phyloP scores from a whole-genome alignment of 805 yeast species.

The Candida pseudoglaebosa region DNA sequence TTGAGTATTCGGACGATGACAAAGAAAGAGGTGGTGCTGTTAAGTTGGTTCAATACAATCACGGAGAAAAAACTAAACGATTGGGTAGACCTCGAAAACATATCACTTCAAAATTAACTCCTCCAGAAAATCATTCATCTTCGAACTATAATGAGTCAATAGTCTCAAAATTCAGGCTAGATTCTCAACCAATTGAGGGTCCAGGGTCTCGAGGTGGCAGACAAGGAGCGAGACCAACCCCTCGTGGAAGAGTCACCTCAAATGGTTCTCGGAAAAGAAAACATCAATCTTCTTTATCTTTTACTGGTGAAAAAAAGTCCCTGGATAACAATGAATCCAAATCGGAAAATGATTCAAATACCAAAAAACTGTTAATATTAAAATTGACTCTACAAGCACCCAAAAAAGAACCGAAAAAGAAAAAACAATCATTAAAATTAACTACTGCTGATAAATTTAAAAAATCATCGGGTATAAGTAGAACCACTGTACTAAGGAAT shows the following conservation, averaged over 20 bases:
- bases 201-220: constrained; percentile 40
- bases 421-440: constrained; percentile 1
- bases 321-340: not conserved
- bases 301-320: not conserved
- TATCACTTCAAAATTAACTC: constrained; percentile 14
- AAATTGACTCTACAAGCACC: constrained; percentile 4
- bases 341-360: not conserved
- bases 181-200: constrained; percentile 31
- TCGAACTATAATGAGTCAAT: constrained; percentile 28
- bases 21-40: constrained; percentile 2
- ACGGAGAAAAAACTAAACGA: constrained; percentile 27
- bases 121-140: constrained; percentile 19
- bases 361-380: constrained; percentile 1
- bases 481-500: constrained; percentile 31
- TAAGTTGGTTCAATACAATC: constrained; percentile 28
- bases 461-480: constrained; percentile 10
- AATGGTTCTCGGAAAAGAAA: constrained; percentile 6
- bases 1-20: constrained; percentile 4
- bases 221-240: constrained; percentile 13
- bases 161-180: constrained; percentile 31
- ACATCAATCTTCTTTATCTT: constrained; percentile 1
- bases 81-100: constrained; percentile 35
- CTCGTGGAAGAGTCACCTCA: constrained; percentile 25
- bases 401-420: constrained; percentile 1
- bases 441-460: not conserved